Evolutionary conservation across 2,329 filamentous ascomycete genomes (phyloP).

Genomic region (Geosmithia morbida): DNA sequence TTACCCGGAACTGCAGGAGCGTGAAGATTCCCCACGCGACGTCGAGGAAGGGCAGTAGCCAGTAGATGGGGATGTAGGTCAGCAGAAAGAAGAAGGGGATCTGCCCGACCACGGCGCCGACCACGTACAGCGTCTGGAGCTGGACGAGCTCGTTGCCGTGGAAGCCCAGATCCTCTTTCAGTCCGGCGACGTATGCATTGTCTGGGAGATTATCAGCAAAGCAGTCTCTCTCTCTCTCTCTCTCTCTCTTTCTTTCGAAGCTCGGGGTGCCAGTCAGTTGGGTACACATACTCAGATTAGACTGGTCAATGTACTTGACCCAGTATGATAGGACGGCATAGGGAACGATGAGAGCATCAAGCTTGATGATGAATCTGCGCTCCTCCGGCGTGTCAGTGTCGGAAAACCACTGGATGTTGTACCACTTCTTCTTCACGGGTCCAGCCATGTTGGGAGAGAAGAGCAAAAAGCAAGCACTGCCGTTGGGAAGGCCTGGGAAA

Average conservation of each 20-base stretch:
- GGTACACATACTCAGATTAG: constrained; percentile 9
- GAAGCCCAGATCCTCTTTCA: constrained; percentile 36
- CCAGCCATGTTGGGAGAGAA: too few species aligned
- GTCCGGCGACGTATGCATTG: constrained; percentile 39
- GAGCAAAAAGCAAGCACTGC: too few species aligned
- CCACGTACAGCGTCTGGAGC: constrained; percentile 29
- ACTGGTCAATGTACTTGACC: background rate
- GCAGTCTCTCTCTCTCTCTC: too few species aligned
- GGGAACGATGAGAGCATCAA: constrained; percentile 14
- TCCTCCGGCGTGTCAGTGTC: constrained; percentile 15
- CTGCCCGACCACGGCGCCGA: constrained; percentile 33
- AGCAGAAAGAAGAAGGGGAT: constrained; percentile 38
- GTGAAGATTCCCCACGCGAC: constrained; percentile 42
- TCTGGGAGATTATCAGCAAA: too few species aligned
- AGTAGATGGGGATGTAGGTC: constrained; percentile 26
- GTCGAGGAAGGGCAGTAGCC: constrained; percentile 34
- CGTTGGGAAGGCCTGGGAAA: too few species aligned
- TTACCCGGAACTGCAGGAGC: constrained; percentile 35
- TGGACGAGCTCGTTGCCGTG: constrained; percentile 39
- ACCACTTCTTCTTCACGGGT: background rate
- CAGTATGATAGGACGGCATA: constrained; percentile 6
- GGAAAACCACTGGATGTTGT: constrained; percentile 13
- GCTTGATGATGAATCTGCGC: constrained; percentile 10
- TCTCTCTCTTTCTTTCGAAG: too few species aligned
- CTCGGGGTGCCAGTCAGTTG: constrained; percentile 30